A percentile compares a stretch with the other conserved stretches of the same genome.
Conservation (phyloP, 495 filamentous ascomycete species). For the Aspergillus sclerotiicarbonarius region DNA sequence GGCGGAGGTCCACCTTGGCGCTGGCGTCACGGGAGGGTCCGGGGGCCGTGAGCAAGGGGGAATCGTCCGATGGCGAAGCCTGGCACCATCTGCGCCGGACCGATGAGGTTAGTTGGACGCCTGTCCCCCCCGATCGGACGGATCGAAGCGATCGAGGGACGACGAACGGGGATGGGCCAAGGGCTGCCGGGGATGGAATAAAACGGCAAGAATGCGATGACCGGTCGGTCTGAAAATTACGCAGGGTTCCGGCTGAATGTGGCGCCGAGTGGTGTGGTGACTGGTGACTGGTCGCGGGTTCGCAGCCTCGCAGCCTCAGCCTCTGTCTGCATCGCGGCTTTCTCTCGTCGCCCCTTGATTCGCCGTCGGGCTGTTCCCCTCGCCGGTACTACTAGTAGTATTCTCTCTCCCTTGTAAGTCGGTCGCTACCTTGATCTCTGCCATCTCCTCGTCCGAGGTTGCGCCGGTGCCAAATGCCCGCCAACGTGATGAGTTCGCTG, state of each 20-base stretch:
- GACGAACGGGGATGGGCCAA: too few relatives aligned
- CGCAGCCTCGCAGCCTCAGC: not conserved
- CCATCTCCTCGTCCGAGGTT: not conserved
- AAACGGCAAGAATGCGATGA: not conserved
- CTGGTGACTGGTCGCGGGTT: not conserved
- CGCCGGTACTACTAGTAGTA: not conserved
- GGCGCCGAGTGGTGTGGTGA: not conserved
- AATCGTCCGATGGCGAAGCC: too few relatives aligned
- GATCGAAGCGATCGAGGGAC: too few relatives aligned
- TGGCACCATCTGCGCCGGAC: too few relatives aligned
- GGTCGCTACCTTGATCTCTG: not conserved
- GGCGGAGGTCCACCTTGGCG: too few relatives aligned
- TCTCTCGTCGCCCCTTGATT: not conserved
- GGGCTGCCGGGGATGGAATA: not conserved
- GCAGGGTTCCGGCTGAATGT: not conserved
- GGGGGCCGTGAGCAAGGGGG: too few relatives aligned
- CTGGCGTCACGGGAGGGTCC: too few relatives aligned
- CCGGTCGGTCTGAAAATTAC: constrained; percentile 15
- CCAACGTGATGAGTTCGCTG: constrained; percentile 2
- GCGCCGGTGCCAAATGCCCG: not conserved
- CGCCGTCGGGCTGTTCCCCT: not conserved
- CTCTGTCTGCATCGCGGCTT: not conserved
- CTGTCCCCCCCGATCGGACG: too few relatives aligned
- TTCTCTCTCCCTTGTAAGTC: not conserved
- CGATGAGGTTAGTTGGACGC: too few relatives aligned